Percentiles rank a stretch among this genome's conserved stretches.
phyloP scores from a whole-genome alignment of 257 asterid species.

The Lycium ferocissimum region DNA sequence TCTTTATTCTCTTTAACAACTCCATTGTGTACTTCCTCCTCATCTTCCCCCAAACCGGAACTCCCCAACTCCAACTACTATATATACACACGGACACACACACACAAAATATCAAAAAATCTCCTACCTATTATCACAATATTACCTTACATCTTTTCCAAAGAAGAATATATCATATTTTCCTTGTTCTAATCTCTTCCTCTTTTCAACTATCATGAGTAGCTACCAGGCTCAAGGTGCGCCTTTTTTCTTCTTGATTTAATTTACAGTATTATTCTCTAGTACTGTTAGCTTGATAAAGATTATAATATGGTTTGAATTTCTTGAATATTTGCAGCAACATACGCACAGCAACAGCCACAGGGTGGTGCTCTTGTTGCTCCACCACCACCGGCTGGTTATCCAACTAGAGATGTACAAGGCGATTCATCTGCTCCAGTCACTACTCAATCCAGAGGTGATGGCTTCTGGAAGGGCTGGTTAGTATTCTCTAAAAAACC shows the following conservation, averaged over 20 bases:
- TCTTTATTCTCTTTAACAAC: conserved; percentile 2
- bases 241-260: neutral
- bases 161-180: neutral
- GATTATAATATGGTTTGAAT: neutral
- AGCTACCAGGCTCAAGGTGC: conserved; percentile 35
- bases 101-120: neutral
- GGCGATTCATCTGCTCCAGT: conserved; percentile 22
- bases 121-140: neutral
- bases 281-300: neutral
- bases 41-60: neutral
- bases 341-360: conserved; percentile 17
- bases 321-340: conserved; percentile 1
- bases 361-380: conserved; percentile 20
- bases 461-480: conserved; percentile 58
- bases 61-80: neutral
- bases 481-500: conserved; percentile 11
- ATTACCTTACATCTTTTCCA: neutral
- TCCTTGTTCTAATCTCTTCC: neutral
- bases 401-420: conserved; percentile 40
- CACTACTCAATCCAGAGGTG: conserved; percentile 47
- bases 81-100: conserved; percentile 22
- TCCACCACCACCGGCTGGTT: conserved; percentile 52
- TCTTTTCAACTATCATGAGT: conserved; percentile 34
- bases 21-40: neutral
- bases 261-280: neutral